Evolutionary conservation across 768 basidiomycete species (phyloP).

Genomic region (Amanita exitialis): DNA sequence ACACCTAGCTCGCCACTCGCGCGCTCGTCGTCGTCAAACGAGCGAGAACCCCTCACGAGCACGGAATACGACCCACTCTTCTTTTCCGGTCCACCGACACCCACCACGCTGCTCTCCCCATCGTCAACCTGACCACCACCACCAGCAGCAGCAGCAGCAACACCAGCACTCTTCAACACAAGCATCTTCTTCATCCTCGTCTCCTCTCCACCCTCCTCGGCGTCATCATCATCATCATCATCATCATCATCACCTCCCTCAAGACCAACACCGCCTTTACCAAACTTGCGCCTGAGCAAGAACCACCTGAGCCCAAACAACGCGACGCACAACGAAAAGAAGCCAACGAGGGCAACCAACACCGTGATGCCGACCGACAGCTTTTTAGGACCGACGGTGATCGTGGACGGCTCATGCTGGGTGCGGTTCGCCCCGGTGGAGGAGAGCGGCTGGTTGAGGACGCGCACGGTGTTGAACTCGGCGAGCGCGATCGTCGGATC

Average conservation of each 20-base stretch:
- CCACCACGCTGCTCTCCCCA: not conserved
- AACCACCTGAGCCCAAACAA: slow-evolving; percentile 50
- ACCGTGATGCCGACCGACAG: slow-evolving; percentile 54
- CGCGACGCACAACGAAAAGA: slow-evolving; percentile 43
- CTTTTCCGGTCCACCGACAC: not conserved
- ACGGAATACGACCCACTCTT: not conserved
- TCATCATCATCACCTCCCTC: too few species aligned
- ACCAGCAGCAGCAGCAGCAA: too few species aligned
- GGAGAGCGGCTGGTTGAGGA: slow-evolving; percentile 49
- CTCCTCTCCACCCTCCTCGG: too few species aligned
- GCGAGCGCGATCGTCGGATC: slow-evolving; percentile 48
- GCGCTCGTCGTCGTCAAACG: not conserved
- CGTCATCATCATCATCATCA: too few species aligned
- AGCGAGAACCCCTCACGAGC: not conserved
- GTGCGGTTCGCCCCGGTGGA: slow-evolving; percentile 2
- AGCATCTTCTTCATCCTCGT: too few species aligned
- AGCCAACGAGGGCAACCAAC: slow-evolving; percentile 45
- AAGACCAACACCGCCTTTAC: too few species aligned
- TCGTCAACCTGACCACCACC: slow-evolving; percentile 2
- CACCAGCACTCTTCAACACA: too few species aligned
- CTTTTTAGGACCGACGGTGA: slow-evolving; percentile 17
- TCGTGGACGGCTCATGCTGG: slow-evolving; percentile 8
- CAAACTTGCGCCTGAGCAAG: slow-evolving; percentile 17
- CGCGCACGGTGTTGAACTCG: slow-evolving; percentile 63
- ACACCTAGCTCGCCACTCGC: not conserved